A percentile compares a stretch with the other conserved stretches of the same genome.
Evolutionary conservation across 805 yeast genomes (phyloP).

Genomic region (Metschnikowia anglica): DNA sequence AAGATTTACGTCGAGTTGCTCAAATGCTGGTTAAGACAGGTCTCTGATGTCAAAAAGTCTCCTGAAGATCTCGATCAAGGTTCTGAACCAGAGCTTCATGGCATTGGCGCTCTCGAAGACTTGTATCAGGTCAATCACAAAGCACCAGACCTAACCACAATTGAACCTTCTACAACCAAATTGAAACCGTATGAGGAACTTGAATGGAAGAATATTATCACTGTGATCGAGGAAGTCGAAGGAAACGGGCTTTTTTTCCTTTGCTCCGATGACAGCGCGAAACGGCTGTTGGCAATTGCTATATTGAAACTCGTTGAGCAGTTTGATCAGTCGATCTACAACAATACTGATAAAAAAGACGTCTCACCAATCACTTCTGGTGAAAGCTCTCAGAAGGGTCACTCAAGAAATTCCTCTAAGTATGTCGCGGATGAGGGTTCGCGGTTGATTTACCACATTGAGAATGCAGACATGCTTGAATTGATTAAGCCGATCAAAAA

Average conservation of each 20-base stretch:
- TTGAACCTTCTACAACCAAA: conserved; percentile 18
- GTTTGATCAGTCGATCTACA: conserved; percentile 80
- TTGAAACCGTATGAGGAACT: conserved; percentile 53
- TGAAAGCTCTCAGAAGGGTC: conserved; percentile 26
- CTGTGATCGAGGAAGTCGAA: conserved; percentile 91
- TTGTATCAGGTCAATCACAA: conserved; percentile 46
- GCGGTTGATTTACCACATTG: conserved; percentile 72
- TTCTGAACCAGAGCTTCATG: conserved; percentile 34
- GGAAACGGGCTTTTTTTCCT: conserved; percentile 92
- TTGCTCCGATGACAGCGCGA: conserved; percentile 78
- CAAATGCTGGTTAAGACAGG: conserved; percentile 76
- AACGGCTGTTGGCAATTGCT: conserved; percentile 72
- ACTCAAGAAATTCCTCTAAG: conserved; percentile 61
- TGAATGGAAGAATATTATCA: conserved; percentile 74
- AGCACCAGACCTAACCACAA: conserved; percentile 34
- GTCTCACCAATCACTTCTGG: conserved; percentile 22
- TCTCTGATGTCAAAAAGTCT: conserved; percentile 36
- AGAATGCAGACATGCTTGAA: conserved; percentile 64
- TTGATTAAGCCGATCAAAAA: conserved; percentile 53
- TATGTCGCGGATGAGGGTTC: conserved; percentile 80
- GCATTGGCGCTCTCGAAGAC: conserved; percentile 40
- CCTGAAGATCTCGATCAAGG: conserved; percentile 17
- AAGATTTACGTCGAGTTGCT: conserved; percentile 76
- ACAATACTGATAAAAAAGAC: conserved; percentile 35
- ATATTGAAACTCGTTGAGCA: conserved; percentile 77